A percentile compares a stretch with the other conserved stretches of the same genome.
Evolutionary conservation across 148 eudicot genomes (phyloP).

Genomic region (Rhododendron kiyosumense): DNA sequence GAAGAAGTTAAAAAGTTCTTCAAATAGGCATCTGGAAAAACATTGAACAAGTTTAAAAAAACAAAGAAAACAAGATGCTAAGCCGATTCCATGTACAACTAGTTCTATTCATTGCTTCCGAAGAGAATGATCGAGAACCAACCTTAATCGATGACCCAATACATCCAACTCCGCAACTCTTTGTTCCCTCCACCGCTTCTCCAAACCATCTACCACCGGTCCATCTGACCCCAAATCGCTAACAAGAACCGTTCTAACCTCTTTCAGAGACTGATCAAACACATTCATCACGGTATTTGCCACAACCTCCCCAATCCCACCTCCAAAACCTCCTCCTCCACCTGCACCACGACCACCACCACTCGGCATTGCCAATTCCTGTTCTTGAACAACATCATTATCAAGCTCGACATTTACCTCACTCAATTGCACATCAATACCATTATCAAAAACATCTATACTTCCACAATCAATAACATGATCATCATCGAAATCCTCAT

Average conservation of each 20-base stretch:
- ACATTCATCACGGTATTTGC: slow-evolving; percentile 24
- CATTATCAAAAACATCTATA: not conserved
- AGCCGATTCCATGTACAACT: slow-evolving; percentile 11
- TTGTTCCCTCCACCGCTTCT: slow-evolving; percentile 34
- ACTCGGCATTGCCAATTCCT: not conserved
- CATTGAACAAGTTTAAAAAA: not conserved
- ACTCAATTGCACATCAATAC: slow-evolving; percentile 19
- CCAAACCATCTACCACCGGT: slow-evolving; percentile 12
- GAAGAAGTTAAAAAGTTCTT: not conserved
- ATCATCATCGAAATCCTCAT: not conserved
- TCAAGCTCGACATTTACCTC: slow-evolving; percentile 34
- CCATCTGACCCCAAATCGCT: not conserved
- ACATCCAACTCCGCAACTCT: slow-evolving; percentile 34
- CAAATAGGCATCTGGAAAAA: not conserved
- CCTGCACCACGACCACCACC: not conserved
- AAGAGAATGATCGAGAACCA: slow-evolving; percentile 33
- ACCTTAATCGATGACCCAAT: slow-evolving; percentile 33
- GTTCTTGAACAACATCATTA: slow-evolving; percentile 9
- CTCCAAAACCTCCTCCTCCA: not conserved
- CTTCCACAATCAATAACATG: not conserved
- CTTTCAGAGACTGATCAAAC: slow-evolving; percentile 33
- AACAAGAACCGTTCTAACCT: slow-evolving; percentile 13
- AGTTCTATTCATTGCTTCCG: slow-evolving; percentile 11
- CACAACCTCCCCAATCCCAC: slow-evolving; percentile 14
- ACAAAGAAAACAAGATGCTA: not conserved